phyloP scores from a whole-genome alignment of 2,329 filamentous ascomycete genomes.

The Tolypocladium tropicale region DNA sequence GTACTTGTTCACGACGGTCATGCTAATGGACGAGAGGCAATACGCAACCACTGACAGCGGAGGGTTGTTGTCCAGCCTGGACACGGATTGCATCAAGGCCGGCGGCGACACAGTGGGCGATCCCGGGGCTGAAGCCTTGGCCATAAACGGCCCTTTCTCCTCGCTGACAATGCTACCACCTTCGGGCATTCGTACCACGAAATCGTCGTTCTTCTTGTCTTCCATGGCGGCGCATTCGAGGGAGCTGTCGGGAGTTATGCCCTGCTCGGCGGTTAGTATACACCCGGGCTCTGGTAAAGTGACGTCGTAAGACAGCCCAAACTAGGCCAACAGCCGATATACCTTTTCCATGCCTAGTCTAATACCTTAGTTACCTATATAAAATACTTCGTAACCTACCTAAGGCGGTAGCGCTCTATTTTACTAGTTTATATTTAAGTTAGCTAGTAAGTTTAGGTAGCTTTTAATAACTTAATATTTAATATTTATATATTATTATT shows the following conservation, averaged over 20 bases:
- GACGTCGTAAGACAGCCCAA: too few relatives aligned
- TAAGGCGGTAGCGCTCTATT: too few relatives aligned
- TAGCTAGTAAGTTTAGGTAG: too few relatives aligned
- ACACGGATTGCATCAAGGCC: conserved; percentile 16
- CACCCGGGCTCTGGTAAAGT: too few relatives aligned
- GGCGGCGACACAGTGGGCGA: background rate
- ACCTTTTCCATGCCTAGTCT: too few relatives aligned
- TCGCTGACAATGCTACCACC: conserved; percentile 28
- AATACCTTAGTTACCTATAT: too few relatives aligned
- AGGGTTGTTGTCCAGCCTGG: conserved; percentile 58
- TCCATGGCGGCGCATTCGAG: conserved; percentile 44
- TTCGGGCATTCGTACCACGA: conserved; percentile 59
- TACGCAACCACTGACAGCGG: conserved; percentile 72
- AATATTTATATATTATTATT: background rate
- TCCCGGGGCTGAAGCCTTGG: conserved; percentile 29
- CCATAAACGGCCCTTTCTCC: conserved; percentile 8
- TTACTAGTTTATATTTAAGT: too few relatives aligned
- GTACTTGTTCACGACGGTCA: conserved; percentile 99
- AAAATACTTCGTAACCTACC: too few relatives aligned
- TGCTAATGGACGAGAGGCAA: conserved; percentile 92
- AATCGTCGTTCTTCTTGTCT: conserved; percentile 84
- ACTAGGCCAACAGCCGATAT: too few relatives aligned
- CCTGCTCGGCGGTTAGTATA: background rate
- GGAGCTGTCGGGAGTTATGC: background rate
- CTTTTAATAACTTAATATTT: too few relatives aligned